phyloP scores from a whole-genome alignment of 306 rosid species.

The Acacia crassicarpa region DNA sequence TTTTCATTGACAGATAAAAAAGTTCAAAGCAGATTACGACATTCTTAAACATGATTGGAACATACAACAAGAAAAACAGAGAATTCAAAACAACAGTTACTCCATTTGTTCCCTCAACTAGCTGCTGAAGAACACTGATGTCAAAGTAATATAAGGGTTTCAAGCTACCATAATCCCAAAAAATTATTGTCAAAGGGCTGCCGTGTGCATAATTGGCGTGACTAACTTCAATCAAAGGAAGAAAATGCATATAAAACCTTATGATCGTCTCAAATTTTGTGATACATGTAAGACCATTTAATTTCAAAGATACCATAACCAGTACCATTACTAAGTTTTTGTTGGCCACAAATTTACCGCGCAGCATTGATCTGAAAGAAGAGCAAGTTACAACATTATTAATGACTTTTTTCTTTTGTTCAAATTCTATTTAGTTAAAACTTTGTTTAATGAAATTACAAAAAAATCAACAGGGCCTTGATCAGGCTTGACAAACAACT shows the following conservation, averaged over 20 bases:
- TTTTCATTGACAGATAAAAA: too few relatives aligned
- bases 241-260: neutral
- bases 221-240: constrained; percentile 14
- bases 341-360: neutral
- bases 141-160: neutral
- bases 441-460: neutral
- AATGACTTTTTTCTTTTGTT: neutral
- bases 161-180: neutral
- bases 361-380: neutral
- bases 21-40: neutral
- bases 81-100: neutral
- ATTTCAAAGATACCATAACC: constrained; percentile 6
- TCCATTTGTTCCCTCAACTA: neutral
- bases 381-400: neutral
- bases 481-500: too few relatives aligned
- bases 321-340: neutral
- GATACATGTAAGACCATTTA: neutral
- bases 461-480: too few relatives aligned
- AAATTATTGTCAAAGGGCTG: too few relatives aligned
- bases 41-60: neutral
- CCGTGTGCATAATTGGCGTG: neutral
- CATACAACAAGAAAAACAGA: neutral
- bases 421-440: neutral
- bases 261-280: neutral
- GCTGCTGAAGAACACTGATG: neutral